Conservation (phyloP, 495 filamentous ascomycete genomes). For the Acidomyces sp. region DNA sequence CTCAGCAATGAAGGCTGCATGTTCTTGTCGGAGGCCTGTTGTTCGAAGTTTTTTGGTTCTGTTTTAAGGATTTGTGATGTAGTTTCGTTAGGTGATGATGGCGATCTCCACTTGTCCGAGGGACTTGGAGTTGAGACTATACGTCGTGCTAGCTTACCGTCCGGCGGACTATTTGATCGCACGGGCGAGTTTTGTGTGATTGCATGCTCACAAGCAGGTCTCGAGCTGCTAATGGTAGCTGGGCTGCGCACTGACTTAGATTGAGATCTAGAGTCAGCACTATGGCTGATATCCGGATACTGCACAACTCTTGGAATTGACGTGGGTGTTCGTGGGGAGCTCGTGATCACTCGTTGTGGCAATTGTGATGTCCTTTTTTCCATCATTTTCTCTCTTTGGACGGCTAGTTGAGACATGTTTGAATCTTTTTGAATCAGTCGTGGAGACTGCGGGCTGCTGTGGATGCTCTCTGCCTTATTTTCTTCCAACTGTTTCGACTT, state of each 20-base stretch:
- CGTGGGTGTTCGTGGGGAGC: constrained; percentile 10
- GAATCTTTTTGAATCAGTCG: not conserved
- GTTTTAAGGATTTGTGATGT: too few relatives aligned
- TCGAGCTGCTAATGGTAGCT: not conserved
- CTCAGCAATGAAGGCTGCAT: too few relatives aligned
- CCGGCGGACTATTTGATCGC: too few relatives aligned
- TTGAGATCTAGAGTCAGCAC: constrained; percentile 8
- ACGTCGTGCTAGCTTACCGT: too few relatives aligned
- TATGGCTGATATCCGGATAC: constrained; percentile 9
- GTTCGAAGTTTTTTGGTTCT: too few relatives aligned
- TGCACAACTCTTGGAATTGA: constrained; percentile 9
- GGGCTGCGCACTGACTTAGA: not conserved
- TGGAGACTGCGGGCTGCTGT: constrained; percentile 6
- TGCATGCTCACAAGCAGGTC: too few relatives aligned
- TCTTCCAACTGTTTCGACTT: constrained; percentile 12
- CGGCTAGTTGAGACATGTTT: not conserved
- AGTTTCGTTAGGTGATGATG: not conserved
- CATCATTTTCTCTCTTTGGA: not conserved
- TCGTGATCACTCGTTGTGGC: constrained; percentile 6
- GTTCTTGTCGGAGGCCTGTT: too few relatives aligned
- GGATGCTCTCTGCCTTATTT: constrained; percentile 5
- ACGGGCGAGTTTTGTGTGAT: too few relatives aligned
- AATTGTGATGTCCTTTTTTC: not conserved
- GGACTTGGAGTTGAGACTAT: too few relatives aligned
- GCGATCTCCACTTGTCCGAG: too few relatives aligned